Base-by-base conservation (phyloP, 148 eudicot species). In the Talinum fruticosum region DNA sequence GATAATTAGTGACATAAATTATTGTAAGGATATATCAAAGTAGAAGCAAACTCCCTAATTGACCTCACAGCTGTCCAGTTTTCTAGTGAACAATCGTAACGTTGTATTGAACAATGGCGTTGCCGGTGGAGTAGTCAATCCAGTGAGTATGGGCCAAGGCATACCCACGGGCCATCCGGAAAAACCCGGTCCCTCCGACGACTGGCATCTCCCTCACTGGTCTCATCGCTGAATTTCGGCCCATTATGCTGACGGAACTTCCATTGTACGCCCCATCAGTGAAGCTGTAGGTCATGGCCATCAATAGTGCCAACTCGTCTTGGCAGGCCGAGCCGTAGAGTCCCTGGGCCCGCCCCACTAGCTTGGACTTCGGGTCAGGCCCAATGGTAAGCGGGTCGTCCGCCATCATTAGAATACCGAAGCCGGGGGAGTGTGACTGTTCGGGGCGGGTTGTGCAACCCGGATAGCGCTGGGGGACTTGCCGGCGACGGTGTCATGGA, bases 171-270 rank as follows among this genome's bases (percentile, higher is more conserved):
- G 89, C 95, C 85, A 87, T 57, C 75, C 90, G 72, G 68, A 89
- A 91, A 76, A 80, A 44, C 51, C 95, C 90, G 0, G 89, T 87
- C 3, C 95, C 95, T 8, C 95, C 92, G 4, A 91, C 90, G 28
- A 91, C 82, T 15, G 89, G 87, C 88, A 91, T 66, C 73, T 91
- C 92, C 14, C 89, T 85, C 34, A 80, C 82, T n/a, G 69, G 76
- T 10, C 76, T 70, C 77, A 84, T 73, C 0, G 78, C 82, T 44
- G 86, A 71, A 74, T 91, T 89, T 28, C 87, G 73, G 57, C 90
- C 90, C 69, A 87, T 33, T 59, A 90, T 78, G 57, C 90, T 88
- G 10, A 90, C 47, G 23, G 89, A 80, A 51, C 94, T 91, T 3
- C 90, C 90, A 19, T 87, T 89, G 75, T 84, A 91, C 8, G 76